A percentile compares a stretch with the other conserved stretches of the same genome.
phyloP scores from a whole-genome alignment of 805 yeast genomes.

The Metschnikowia picachoensis region DNA sequence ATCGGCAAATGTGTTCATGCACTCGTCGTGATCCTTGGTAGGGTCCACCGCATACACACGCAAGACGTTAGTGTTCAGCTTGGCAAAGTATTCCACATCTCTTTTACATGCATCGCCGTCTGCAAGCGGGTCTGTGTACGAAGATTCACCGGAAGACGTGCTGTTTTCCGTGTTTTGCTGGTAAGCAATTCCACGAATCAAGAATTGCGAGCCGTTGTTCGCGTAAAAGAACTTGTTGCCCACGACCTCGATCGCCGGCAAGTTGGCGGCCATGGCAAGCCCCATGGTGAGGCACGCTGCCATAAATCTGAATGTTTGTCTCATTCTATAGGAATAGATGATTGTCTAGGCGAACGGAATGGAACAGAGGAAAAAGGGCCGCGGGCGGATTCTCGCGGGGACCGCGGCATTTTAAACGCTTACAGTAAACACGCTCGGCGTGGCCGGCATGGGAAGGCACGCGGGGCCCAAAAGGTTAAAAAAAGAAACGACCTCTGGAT shows the following conservation, averaged over 20 bases:
- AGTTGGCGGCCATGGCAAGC: constrained; percentile 13
- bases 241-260: constrained; percentile 52
- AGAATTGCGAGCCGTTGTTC: constrained; percentile 76
- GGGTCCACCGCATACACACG: constrained; percentile 88
- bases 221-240: constrained; percentile 77
- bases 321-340: constrained; percentile 3
- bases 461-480: neutral
- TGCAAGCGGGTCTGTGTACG: constrained; percentile 72
- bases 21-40: constrained; percentile 54
- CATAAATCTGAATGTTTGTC: constrained; percentile 9
- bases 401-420: neutral
- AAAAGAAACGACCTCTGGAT: neutral
- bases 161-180: constrained; percentile 61
- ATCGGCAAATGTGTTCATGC: constrained; percentile 57
- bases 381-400: neutral
- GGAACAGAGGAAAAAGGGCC: neutral
- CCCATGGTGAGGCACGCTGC: constrained; percentile 12
- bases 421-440: neutral
- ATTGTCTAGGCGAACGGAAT: neutral
- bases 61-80: constrained; percentile 70
- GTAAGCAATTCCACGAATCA: constrained; percentile 75
- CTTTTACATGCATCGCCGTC: constrained; percentile 67
- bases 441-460: neutral
- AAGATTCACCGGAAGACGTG: constrained; percentile 24
- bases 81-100: constrained; percentile 72